phyloP scores from a whole-genome alignment of 1,284 basidiomycete species.

The Cutaneotrichosporon sp. region DNA sequence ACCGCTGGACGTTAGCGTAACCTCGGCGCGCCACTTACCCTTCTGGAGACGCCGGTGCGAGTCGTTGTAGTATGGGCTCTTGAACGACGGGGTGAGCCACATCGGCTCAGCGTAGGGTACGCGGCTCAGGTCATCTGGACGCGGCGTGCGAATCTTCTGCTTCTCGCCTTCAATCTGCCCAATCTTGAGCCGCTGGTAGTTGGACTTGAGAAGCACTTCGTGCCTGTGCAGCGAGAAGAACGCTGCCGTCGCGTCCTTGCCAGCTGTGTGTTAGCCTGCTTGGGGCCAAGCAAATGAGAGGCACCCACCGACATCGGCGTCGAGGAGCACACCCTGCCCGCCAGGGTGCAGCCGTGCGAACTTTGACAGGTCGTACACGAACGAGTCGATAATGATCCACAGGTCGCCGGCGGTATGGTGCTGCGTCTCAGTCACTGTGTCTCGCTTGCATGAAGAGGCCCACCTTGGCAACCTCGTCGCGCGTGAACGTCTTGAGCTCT shows the following conservation, averaged over 20 bases:
- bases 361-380: constrained; percentile 72
- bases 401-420: constrained; percentile 71
- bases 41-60: constrained; percentile 50
- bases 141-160: constrained; percentile 54
- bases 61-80: constrained; percentile 78
- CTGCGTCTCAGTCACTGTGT: constrained; percentile 59
- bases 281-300: neutral
- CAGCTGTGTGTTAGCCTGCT: constrained; percentile 39
- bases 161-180: constrained; percentile 65
- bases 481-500: constrained; percentile 39
- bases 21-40: constrained; percentile 9
- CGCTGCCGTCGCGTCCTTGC: constrained; percentile 75
- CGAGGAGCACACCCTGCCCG: constrained; percentile 67
- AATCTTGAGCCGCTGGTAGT: constrained; percentile 66
- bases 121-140: constrained; percentile 55
- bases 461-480: constrained; percentile 49
- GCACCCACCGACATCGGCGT: constrained; percentile 63
- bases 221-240: constrained; percentile 79
- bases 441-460: constrained; percentile 8
- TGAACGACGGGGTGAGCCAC: constrained; percentile 72
- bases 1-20: constrained; percentile 8
- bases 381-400: constrained; percentile 76
- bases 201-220: constrained; percentile 68
- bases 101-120: constrained; percentile 83
- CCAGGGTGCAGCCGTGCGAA: constrained; percentile 78